Base-by-base conservation (phyloP, 2,329 filamentous ascomycete species). In the Diplocarpon rosae region DNA sequence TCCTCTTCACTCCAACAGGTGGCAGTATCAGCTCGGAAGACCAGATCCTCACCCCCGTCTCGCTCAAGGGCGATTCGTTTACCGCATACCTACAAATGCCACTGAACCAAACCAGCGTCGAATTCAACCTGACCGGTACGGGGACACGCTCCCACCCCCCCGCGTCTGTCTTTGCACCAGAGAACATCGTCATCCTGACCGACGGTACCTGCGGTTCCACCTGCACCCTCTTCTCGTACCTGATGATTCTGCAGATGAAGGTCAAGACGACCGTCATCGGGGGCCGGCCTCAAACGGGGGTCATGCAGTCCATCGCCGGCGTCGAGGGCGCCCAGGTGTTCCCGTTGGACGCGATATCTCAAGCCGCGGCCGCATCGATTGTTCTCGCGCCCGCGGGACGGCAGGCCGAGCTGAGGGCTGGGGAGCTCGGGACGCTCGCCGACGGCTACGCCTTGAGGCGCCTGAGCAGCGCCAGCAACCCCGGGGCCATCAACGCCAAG, bases 211-310 rank as follows among this genome's bases (percentile, higher is more conserved):
- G 46, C 16, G 46, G 46, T 29, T 48, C 46, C 10, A 45, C 46
- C 3, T 48, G 46, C 28, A 37, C 46, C 8, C 20, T 48, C 13
- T 48, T 48, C 30, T 31, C 46, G 6, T 35, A 48, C 13, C 14
- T 44, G 17, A 48, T 48, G 46, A 48, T 70, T 75, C 50, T 66
- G 73, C 52, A 62, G 75, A 52, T 66, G 66, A 68, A 69, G 16
- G 69, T 77, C 16, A 70, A 72, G 60, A 71, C 70, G 4, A 65
- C 69, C 43, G 70, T 69, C 6, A 62, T 76, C 46, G 74, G 74
- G 31, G 43, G 47, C 17, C 43, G 43, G 30, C 43, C 47, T 6
- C 30, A 43, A 31, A 42, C 34, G 15, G 47, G 47, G 1, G 15
- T 38, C n/a, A 49, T 49, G 47, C 47, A 49, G 31, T 32, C 38